These are phyloP conservation scores for Dendrocalamus sinicus DNA, from an alignment of 176 grass and related monocot species.

Conservation along the genomic window DNA sequence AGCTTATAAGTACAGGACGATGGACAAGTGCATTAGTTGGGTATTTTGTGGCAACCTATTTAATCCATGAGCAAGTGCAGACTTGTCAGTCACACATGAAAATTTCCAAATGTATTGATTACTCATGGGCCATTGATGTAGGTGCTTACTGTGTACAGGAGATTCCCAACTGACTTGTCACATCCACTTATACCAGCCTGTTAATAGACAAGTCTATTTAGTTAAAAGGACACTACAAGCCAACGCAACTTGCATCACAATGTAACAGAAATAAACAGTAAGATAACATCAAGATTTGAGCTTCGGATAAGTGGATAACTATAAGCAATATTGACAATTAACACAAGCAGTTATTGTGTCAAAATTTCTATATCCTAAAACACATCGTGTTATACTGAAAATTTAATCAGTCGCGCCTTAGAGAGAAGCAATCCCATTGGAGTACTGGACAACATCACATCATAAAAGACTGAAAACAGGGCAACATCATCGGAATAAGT, in stretches of 20 bases:
- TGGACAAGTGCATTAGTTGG: constrained; percentile 84
- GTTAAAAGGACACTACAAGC: constrained; percentile 16
- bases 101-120: not conserved
- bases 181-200: constrained; percentile 70
- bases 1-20: constrained; percentile 70
- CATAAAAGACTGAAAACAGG: not conserved
- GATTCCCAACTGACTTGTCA: constrained; percentile 78
- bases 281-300: not conserved
- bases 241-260: not conserved
- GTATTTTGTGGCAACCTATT: constrained; percentile 89
- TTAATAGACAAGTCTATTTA: constrained; percentile 26
- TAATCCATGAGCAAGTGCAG: constrained; percentile 32
- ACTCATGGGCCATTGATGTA: not conserved
- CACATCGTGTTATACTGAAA: not conserved
- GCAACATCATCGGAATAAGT: not conserved
- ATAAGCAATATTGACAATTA: not conserved
- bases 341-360: not conserved
- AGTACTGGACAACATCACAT: not conserved
- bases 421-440: not conserved
- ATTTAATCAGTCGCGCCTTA: not conserved
- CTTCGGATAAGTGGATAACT: not conserved
- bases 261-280: not conserved
- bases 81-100: constrained; percentile 16
- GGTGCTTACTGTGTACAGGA: constrained; percentile 73
- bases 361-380: not conserved